Evolutionary conservation across 2,329 filamentous ascomycete species (phyloP).

Genomic region (Onygenales sp.): DNA sequence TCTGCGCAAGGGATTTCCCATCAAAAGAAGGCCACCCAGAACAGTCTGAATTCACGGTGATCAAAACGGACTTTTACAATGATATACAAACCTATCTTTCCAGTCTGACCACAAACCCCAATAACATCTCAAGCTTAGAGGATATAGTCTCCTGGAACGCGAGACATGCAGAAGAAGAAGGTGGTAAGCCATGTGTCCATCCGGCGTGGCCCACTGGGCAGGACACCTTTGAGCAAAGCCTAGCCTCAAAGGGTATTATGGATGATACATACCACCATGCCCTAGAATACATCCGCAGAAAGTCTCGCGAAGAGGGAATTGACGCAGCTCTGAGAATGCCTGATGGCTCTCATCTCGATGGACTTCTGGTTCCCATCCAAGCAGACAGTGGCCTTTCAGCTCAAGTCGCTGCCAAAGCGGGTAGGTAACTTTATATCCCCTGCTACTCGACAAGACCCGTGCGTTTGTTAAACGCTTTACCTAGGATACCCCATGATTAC

Average conservation of each 20-base stretch:
- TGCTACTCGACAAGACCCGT: neutral
- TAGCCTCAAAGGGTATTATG: constrained; percentile 50
- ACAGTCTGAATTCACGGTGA: constrained; percentile 62
- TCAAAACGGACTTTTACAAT: constrained; percentile 56
- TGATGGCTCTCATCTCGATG: constrained; percentile 41
- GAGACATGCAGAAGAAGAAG: constrained; percentile 56
- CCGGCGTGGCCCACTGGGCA: constrained; percentile 63
- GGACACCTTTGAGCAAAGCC: constrained; percentile 57
- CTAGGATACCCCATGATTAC: constrained; percentile 64
- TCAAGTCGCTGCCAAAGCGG: constrained; percentile 8
- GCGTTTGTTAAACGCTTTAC: constrained; percentile 16
- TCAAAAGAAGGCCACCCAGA: constrained; percentile 22
- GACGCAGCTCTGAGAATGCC: constrained; percentile 50
- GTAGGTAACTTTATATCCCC: neutral
- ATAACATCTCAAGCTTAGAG: constrained; percentile 48
- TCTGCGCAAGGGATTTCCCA: constrained; percentile 4
- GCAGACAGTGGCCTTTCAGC: constrained; percentile 26
- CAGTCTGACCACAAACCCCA: constrained; percentile 47
- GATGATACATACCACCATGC: constrained; percentile 61
- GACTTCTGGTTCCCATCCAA: constrained; percentile 58
- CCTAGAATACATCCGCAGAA: constrained; percentile 50
- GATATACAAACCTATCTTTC: constrained; percentile 56
- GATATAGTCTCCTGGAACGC: constrained; percentile 58
- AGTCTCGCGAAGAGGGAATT: constrained; percentile 54
- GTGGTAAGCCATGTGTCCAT: constrained; percentile 50